Evolutionary conservation across 345 rosid species (phyloP), one percentile per base, ranked within the genome.

Genomic region (Ceriops zippeliana): DNA sequence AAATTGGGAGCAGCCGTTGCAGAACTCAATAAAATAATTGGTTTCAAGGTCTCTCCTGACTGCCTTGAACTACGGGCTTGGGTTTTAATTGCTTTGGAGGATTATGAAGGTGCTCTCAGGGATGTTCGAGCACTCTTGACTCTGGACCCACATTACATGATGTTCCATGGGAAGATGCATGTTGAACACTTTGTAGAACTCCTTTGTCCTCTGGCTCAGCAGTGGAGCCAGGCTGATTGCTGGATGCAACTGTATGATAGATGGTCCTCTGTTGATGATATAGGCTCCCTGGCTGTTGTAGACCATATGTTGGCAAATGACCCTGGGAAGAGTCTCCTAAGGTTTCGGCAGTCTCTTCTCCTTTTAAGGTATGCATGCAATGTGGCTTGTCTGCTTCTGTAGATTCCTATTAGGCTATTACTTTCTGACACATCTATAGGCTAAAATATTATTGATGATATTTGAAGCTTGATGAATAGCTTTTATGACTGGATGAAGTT

Each of bases 221-320:
- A 4, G 59, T 56, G 59, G 59, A 56, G 59, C 24, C 30, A 24
- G 59, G 59, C 59, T 24, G 59, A 56, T 16, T 56, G 59, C 59
- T 56, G 59, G 59, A 56, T 56, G 59, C 59, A 56, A 24, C 59
- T 56, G 5, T 56, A 56, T 56, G 59, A 61, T 61, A 30, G 64
- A 7, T 61, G 64, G 46, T 61, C 64, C 46, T 61, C 46, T 31
- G 64, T 61, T 61, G 64, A 61, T 31, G 64, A 61, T 61, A 61
- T 61, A 31, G 64, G 64, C 26, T 61, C 46, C 17, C 46, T 61
- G 16, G 26, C 64, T 30, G 64, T 61, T 31, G 17, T 61, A 31
- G 30, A 6, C 30, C 42, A 61, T 31, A 61, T 61, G 64, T 19
- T 61, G 37, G 64, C n/a, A 61, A 61, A 30, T 31, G 64, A 61